Evolutionary conservation across 2,329 filamentous ascomycete genomes (phyloP).

Genomic region (Cladosporium phlei): DNA sequence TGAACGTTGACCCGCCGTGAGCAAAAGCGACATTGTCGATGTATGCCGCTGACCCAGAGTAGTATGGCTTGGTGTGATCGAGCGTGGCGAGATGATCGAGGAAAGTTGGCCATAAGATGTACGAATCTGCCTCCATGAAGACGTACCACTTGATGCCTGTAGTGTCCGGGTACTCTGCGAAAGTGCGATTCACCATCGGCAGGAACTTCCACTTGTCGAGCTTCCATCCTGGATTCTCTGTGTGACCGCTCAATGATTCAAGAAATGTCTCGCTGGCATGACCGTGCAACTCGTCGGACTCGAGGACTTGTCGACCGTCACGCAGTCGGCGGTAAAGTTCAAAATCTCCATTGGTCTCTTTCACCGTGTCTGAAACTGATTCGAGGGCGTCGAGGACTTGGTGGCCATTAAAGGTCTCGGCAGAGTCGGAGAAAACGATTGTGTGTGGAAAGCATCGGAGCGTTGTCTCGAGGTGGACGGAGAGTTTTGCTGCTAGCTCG

Average conservation of each 20-base stretch:
- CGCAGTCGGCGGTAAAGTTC: conserved; percentile 35
- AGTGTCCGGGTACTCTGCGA: conserved; percentile 39
- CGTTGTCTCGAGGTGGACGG: conserved; percentile 50
- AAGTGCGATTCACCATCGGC: conserved; percentile 33
- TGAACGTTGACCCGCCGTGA: conserved; percentile 51
- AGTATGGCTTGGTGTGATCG: conserved; percentile 45
- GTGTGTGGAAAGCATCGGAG: conserved; percentile 53
- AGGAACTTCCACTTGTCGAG: conserved; percentile 39
- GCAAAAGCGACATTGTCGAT: conserved; percentile 49
- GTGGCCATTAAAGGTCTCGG: conserved; percentile 46
- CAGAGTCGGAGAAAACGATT: conserved; percentile 56
- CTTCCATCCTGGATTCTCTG: conserved; percentile 20
- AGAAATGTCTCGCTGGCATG: neutral
- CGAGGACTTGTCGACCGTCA: conserved; percentile 28
- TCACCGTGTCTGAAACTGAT: conserved; percentile 27
- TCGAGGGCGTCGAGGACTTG: conserved; percentile 33
- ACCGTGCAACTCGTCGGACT: conserved; percentile 20
- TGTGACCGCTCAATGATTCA: conserved; percentile 2
- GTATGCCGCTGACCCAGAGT: conserved; percentile 51
- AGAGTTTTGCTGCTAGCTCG: conserved; percentile 52
- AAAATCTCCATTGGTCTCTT: conserved; percentile 31
- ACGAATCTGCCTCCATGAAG: conserved; percentile 57
- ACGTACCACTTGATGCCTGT: conserved; percentile 55
- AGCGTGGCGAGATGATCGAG: conserved; percentile 49
- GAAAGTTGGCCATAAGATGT: conserved; percentile 50